Evolutionary conservation across 202 grass and related monocot species (phyloP), one percentile per base, ranked within the genome.

Genomic region (Eragrostis tef): DNA sequence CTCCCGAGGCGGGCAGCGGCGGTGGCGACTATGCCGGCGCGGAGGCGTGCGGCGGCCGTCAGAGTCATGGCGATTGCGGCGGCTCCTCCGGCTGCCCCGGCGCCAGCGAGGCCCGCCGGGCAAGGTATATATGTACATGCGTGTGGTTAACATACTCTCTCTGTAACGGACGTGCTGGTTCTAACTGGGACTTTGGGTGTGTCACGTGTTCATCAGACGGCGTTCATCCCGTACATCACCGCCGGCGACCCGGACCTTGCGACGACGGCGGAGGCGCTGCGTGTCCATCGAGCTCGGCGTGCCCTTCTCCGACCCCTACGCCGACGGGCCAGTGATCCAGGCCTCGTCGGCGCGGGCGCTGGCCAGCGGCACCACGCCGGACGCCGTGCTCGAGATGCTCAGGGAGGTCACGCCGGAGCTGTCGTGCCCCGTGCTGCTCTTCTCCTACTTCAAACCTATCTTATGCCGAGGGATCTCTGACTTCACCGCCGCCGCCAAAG

Each of bases 191-290:
- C 2, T 1, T 25, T 24, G 34, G 10, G 29, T 31, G 1, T 31
- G 29, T 31, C 2, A 31, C 29, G 29, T 26, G n/a, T 2, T 39
- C 2, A 39, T 2, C 73, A 92, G 91, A 74, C 72, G 52, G 88
- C 87, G 68, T 88, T 93, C 52, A 86, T 93, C 46, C 91, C 91
- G 15, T 88, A 88, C 81, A 69, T 93, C 51, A 93, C 91, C 24
- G 88, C 91, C 67, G 91, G 91, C 26, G 91, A 93, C 88, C 91
- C 91, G 0, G 88, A 90, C 83, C 17, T 93, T 34, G 74, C 45
- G 3, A 93, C 85, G 0, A 93, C 85, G 7, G 87, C 87, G 19
- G 79, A 68, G 58, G 85, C 87, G 12, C 74, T 93, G 45, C 80
- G 81, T 25, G 42, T 93, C 0, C 42, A 90, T 93, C 68, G 91